Base-by-base conservation (phyloP, 2,329 filamentous ascomycete species). In the Cladophialophora carrionii region DNA sequence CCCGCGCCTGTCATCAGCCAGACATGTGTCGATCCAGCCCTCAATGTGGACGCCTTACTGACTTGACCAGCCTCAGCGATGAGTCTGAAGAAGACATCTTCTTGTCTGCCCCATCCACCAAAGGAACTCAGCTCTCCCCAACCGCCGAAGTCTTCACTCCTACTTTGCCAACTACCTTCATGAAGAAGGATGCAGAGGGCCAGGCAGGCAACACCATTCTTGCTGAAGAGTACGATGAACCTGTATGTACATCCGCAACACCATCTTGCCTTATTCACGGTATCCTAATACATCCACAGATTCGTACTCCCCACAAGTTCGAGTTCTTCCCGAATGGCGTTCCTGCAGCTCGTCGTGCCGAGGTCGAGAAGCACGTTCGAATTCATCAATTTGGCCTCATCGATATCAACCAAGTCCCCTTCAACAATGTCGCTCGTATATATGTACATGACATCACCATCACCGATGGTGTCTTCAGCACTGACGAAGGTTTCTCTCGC, bases 41-140 rank as follows among this genome's bases (percentile, higher is more conserved):
- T 29, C 10, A 46, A 24, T 43, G 22, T 54, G 9, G 24, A 17
- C 52, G 32, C 52, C 54, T 57, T 55, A 57, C 67, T 72, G 61
- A 72, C 54, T 53, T 58, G 41, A 37, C 29, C 37, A 63, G 60
- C n/a, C 32, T 66, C 57, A 75, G 74, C 75, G 75, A 68, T 56
- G 68, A 60, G 20, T 52, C 57, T 29, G 48, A 52, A 41, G 57
- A 60, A 4, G 57, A 70, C 49, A 63, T 70, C 56, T 68, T 70
- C 52, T 71, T 80, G 56, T 76, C 74, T 65, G 75, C 76, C 12
- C 76, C 78, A 54, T 70, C 78, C 29, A 73, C 71, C 37, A 57
- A 58, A 43, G 60, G 48, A n/a, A 53, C 34, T 20, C 60, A 60
- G 51, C 60, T 72, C 58, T 72, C 71, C 46, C 69, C 69, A 9